A percentile compares a stretch with the other conserved stretches of the same genome.
Evolutionary conservation across 108 stramenopile genomes (phyloP).

Genomic region (Nannochloropsis gaditana): DNA sequence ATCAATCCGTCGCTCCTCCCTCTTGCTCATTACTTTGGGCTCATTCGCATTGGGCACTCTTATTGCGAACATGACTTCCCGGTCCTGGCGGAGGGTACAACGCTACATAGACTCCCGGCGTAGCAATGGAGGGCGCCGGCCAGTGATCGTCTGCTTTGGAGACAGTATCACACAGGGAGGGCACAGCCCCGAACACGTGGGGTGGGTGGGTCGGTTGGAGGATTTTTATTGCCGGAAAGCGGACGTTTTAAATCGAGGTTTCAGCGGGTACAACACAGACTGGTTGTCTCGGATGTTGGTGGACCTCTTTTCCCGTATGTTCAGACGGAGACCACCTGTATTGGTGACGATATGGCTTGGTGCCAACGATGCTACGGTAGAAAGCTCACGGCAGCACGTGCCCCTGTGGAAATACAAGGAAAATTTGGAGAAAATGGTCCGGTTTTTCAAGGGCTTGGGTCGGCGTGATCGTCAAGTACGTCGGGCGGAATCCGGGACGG

Average conservation of each 20-base stretch:
- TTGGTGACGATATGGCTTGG: slow-evolving; percentile 22
- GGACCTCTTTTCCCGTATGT: not conserved
- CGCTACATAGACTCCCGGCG: not conserved
- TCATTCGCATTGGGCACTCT: not conserved
- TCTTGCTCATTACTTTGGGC: not conserved
- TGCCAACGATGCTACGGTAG: slow-evolving; percentile 14
- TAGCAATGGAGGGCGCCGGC: not conserved
- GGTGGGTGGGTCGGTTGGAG: not conserved
- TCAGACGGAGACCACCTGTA: not conserved
- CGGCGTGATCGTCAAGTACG: not conserved
- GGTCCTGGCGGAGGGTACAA: not conserved
- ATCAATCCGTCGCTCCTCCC: not conserved
- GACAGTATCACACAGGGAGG: slow-evolving; percentile 3
- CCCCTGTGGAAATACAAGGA: not conserved
- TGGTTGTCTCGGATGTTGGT: not conserved
- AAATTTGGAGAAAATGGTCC: slow-evolving; percentile 16
- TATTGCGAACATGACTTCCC: not conserved
- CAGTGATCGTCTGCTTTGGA: not conserved
- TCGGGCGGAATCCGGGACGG: not conserved
- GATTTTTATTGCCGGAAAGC: not conserved
- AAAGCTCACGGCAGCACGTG: slow-evolving; percentile 2
- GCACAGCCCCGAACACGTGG: not conserved
- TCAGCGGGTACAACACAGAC: slow-evolving; percentile 16
- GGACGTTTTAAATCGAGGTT: slow-evolving; percentile 16
- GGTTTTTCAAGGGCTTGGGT: not conserved